A percentile compares a stretch with the other conserved stretches of the same genome.
Evolutionary conservation across 805 yeast species (phyloP).

Genomic region (Candida silvicultrix): DNA sequence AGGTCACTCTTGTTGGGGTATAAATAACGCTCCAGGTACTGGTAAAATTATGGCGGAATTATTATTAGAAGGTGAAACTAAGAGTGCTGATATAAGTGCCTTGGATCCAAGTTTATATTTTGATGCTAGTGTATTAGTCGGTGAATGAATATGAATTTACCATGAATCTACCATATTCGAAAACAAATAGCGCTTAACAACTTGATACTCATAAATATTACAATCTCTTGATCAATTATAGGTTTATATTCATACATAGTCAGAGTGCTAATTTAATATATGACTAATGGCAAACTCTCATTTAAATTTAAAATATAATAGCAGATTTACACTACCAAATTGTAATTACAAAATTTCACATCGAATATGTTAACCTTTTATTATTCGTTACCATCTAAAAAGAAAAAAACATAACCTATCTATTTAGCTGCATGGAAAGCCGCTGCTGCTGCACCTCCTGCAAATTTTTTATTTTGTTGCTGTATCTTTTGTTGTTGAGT

Average conservation of each 20-base stretch:
- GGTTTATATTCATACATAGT: too few species aligned
- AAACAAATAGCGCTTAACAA: too few species aligned
- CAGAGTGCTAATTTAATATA: too few species aligned
- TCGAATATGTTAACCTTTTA: neutral
- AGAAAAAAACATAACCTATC: too few species aligned
- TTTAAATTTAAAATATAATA: too few species aligned
- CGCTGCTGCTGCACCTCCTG: conserved; percentile 30
- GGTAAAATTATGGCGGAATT: conserved; percentile 91
- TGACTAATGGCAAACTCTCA: too few species aligned
- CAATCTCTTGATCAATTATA: too few species aligned
- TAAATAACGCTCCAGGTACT: conserved; percentile 94
- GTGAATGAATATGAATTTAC: conserved; percentile 9
- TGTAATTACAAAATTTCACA: too few species aligned
- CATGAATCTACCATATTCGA: too few species aligned
- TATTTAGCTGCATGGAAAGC: conserved; percentile 17
- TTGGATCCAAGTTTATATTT: conserved; percentile 85
- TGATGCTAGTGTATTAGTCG: conserved; percentile 49
- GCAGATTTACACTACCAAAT: too few species aligned
- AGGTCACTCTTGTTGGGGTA: conserved; percentile 99
- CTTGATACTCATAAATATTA: too few species aligned
- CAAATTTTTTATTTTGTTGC: conserved; percentile 20
- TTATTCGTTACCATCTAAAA: too few species aligned
- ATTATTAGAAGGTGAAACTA: conserved; percentile 74
- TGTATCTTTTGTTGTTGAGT: conserved; percentile 4
- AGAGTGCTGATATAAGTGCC: conserved; percentile 71